Base-by-base conservation (phyloP, 805 yeast genomes). In the Brettanomyces nanus region DNA sequence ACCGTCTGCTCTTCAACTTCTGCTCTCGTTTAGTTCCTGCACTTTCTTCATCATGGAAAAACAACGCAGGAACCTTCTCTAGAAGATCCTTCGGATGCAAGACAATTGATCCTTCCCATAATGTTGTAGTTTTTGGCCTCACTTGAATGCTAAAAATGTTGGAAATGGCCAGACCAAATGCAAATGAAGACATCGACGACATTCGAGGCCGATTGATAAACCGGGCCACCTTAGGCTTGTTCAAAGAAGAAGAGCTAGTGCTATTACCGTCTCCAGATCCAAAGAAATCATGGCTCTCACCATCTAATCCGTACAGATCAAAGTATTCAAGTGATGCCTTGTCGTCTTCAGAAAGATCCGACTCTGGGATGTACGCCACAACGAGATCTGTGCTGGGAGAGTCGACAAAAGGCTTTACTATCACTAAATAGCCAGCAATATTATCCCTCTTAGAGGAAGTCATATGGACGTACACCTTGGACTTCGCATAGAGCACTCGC, bases 71-170 rank as follows among this genome's bases (percentile, higher is more conserved):
- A 14, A 86, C 60, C 31, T 77, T 75, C 39, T 75, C 81, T 28
- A 50, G 27, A 6, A 75, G 75, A 30, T 63, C 75, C 45, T 73
- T 73, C 2, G 90, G 74, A 57, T 85, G 80, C 21, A 92, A 58
- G 2, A 86, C 65, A 13, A 90, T 63, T 0, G 95, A 84, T 0
- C 99, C 99, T 61, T 73, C 76, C 96, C 97, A 90, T 77, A 87
- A 79, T 2, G 89, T 95, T 13, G 76, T 63, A 2, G 87, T 77
- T 5, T 96, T 97, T 2, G 80, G 80, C 38, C 97, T 69, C 10
- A 81, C 73, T 56, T 89, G 95, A 29, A 92, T 68, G 19, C 95
- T 83, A 56, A 77, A 90, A 4, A 90, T 53, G 42, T 69, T 71
- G 27, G 72, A 54, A 21, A 84, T 55, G 14, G 77, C 70, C 17